These are phyloP conservation scores for Xenoacremonium recifei DNA, from an alignment of 2,329 filamentous ascomycete species.

Conservation along the genomic window DNA sequence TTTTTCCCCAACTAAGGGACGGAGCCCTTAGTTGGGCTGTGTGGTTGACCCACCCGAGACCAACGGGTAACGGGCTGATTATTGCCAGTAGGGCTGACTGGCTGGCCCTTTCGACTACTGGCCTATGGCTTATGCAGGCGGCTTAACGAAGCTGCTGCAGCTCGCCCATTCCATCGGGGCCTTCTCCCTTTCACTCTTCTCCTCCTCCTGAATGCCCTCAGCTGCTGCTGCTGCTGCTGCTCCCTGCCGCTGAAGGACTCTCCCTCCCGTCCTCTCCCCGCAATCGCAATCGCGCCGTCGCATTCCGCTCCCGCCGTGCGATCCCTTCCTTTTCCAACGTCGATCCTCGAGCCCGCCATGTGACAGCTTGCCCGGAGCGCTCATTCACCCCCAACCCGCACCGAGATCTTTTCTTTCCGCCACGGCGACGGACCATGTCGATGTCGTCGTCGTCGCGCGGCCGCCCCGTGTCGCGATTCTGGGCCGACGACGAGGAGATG, in stretches of 20 bases:
- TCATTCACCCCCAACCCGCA: conserved; percentile 2
- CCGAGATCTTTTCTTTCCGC: conserved; percentile 1
- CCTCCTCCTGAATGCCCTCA: not conserved
- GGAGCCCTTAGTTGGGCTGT: too few species aligned
- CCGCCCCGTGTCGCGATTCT: conserved; percentile 36
- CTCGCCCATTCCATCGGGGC: not conserved
- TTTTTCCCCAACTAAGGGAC: too few species aligned
- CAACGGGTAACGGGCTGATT: too few species aligned
- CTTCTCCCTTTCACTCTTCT: not conserved
- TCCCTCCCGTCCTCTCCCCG: not conserved
- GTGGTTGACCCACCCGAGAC: too few species aligned
- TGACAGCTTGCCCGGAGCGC: not conserved
- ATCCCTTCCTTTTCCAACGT: not conserved
- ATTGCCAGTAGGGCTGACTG: too few species aligned
- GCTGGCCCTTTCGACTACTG: too few species aligned
- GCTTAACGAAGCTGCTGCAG: too few species aligned
- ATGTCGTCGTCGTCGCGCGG: conserved; percentile 31
- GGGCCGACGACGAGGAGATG: conserved; percentile 53
- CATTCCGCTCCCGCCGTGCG: not conserved
- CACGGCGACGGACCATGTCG: conserved; percentile 35
- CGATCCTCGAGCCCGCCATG: conserved; percentile 1
- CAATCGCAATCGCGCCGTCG: not conserved
- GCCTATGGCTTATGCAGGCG: too few species aligned
- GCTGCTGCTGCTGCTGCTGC: not conserved
- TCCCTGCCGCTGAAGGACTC: not conserved